Evolutionary conservation across 129 eudicot genomes (phyloP).

Genomic region (Apium graveolens): DNA sequence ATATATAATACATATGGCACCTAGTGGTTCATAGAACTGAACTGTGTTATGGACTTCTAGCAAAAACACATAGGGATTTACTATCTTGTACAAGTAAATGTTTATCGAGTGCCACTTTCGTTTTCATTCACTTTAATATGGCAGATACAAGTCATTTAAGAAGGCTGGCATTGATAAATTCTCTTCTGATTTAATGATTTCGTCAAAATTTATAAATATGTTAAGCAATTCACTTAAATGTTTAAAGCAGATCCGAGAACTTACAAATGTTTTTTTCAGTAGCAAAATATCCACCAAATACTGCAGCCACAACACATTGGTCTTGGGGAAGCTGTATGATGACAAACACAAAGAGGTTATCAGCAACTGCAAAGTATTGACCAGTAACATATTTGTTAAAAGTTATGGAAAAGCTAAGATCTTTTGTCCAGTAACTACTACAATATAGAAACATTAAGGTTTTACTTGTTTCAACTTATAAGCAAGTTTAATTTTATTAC

Average conservation of each 20-base stretch:
- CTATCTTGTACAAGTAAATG: neutral
- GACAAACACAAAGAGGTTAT: constrained; percentile 9
- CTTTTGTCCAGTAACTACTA: neutral
- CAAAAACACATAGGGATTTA: neutral
- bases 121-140: neutral
- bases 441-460: neutral
- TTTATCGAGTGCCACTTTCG: neutral
- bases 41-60: neutral
- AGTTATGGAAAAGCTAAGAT: neutral
- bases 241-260: constrained; percentile 13
- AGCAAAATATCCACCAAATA: constrained; percentile 87
- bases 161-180: neutral
- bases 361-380: neutral
- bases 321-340: constrained; percentile 79
- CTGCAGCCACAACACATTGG: constrained; percentile 90
- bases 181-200: too few species aligned
- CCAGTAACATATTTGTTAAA: neutral
- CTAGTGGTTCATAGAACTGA: neutral
- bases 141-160: neutral
- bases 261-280: constrained; percentile 72
- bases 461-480: neutral
- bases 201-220: neutral
- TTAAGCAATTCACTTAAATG: neutral
- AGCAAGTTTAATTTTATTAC: neutral
- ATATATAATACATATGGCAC: neutral